Evolutionary conservation across 306 rosid species (phyloP), one percentile per base, ranked within the genome.

Genomic region (Prunus salicina): DNA sequence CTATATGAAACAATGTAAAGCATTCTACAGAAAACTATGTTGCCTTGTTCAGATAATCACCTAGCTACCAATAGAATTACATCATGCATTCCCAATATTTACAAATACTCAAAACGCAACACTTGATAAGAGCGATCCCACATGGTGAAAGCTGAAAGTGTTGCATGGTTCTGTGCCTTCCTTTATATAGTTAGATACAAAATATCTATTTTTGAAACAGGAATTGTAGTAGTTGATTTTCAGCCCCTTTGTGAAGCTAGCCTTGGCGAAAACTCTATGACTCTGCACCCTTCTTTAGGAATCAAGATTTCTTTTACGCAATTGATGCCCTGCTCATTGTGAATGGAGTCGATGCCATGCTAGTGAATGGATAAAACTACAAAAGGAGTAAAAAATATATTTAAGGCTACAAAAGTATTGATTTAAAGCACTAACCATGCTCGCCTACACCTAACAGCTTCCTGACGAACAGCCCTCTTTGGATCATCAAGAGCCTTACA

Each of bases 361-460:
- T 60, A 18, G 24, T 46, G 57, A 61, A 62, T 45, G 63, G 58
- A 72, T 34, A 74, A 68, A 75, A 51, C 27, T 43, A 61, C 55
- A 8, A 18, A 16, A 64, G 38, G 34, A 64, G 41, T 53, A 1
- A 64, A 5, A n/a, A 64, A 6, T 22, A 47, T 22, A 5, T 52
- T 72, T 20, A 20, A 56, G 60, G 63, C 20, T 67, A 67, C n/a
- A 11, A 12, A 14, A 28, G 18, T 62, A 27, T 41, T 11, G 9
- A 2, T 47, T n/a, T 55, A 16, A 45, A 60, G 63, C 70, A 83
- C 89, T 71, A 56, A 95, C 98, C 98, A 95, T 71, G 98, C 93
- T 81, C 84, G 96, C 55, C 86, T 88, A 74, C 97, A 92, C 83
- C 86, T 88, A 60, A 89, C 91, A 80, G 97, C 97, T 88, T 95